These are phyloP conservation scores for Clitoria ternatea DNA, from an alignment of 306 rosid species.

Conservation along the genomic window DNA sequence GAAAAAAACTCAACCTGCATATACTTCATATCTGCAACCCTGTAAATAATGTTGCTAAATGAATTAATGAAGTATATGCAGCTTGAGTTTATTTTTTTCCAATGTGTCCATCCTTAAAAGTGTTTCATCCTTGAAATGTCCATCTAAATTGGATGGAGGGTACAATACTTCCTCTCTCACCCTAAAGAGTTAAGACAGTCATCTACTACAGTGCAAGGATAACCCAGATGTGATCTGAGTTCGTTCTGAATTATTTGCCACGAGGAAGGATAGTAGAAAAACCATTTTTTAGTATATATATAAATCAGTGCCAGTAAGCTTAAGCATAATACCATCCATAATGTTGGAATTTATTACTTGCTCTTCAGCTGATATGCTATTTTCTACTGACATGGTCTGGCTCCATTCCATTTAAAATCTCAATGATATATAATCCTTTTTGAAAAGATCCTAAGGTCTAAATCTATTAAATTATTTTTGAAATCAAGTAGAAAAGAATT, in stretches of 20 bases:
- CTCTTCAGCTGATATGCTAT: not conserved
- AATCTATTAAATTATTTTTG: not conserved
- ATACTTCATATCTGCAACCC: too few relatives aligned
- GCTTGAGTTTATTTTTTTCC: not conserved
- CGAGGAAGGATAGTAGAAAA: constrained; percentile 12
- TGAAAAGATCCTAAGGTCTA: not conserved
- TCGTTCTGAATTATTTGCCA: not conserved
- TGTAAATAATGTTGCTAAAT: not conserved
- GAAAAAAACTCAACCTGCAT: too few relatives aligned
- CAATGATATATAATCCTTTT: not conserved
- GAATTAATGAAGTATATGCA: not conserved
- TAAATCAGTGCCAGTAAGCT: not conserved
- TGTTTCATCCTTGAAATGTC: not conserved
- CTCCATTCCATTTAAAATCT: not conserved
- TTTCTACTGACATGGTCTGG: not conserved
- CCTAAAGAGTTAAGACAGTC: not conserved
- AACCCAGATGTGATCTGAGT: not conserved
- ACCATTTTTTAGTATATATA: not conserved
- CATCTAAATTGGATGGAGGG: not conserved
- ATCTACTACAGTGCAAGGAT: not conserved
- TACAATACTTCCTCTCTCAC: not conserved
- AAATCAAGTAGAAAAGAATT: not conserved
- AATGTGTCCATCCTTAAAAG: too few relatives aligned
- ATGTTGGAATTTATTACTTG: not conserved
- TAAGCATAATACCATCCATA: not conserved